Evolutionary conservation across 192 early-diverging fungal species (phyloP).

Genomic region (Backusella morwellensis): DNA sequence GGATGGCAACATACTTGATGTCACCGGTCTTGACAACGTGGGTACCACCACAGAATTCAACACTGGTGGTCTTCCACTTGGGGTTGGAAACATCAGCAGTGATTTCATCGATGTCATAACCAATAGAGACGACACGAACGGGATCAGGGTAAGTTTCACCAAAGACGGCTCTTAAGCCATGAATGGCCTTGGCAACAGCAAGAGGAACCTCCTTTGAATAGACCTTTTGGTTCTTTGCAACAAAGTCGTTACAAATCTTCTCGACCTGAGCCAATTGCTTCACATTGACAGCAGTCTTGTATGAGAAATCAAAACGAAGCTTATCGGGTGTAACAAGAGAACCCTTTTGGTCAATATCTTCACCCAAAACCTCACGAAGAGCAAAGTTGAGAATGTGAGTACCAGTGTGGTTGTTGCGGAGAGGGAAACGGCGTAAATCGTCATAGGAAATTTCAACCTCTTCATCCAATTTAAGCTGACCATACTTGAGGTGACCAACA

Average conservation of each 20-base stretch:
- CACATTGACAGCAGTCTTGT: conserved; percentile 64
- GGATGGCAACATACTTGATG: conserved; percentile 80
- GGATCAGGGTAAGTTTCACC: conserved; percentile 98
- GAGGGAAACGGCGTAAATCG: conserved; percentile 82
- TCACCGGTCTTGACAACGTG: conserved; percentile 89
- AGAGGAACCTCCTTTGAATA: conserved; percentile 88
- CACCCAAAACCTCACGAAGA: conserved; percentile 81
- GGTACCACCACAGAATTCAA: conserved; percentile 99
- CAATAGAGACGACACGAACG: conserved; percentile 94
- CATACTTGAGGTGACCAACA: conserved; percentile 92
- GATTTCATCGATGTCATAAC: conserved; percentile 84
- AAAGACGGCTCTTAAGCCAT: conserved; percentile 95
- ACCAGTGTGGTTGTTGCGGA: conserved; percentile 95
- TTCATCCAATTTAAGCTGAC: conserved; percentile 67
- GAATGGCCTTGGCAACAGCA: conserved; percentile 76
- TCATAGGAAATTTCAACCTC: conserved; percentile 81
- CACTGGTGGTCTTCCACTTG: conserved; percentile 79
- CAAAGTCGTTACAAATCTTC: conserved; percentile 71
- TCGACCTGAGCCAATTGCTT: conserved; percentile 76
- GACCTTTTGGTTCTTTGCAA: conserved; percentile 71
- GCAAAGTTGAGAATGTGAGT: conserved; percentile 97
- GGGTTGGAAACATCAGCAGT: conserved; percentile 73
- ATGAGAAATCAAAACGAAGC: conserved; percentile 94
- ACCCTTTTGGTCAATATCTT: conserved; percentile 87
- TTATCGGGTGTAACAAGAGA: conserved; percentile 96